Evolutionary conservation across 352 stramenopile species (phyloP).

Genomic region (Globisporangium carolinianum): DNA sequence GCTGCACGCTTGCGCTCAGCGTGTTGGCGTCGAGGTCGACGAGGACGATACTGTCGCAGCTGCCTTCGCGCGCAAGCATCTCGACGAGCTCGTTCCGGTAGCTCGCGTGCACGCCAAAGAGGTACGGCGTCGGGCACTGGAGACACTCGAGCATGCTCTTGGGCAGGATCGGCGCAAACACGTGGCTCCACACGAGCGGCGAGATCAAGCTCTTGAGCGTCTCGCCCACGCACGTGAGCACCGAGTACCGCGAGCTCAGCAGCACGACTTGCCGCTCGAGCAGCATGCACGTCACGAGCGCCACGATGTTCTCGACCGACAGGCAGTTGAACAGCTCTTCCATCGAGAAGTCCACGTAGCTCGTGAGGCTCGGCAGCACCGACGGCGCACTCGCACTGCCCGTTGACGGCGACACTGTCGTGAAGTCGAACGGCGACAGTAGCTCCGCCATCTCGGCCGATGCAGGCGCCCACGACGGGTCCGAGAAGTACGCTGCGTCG

Average conservation of each 20-base stretch:
- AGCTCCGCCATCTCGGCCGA: conserved; percentile 48
- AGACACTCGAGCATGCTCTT: conserved; percentile 78
- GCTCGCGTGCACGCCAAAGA: conserved; percentile 82
- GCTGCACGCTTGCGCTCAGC: conserved; percentile 32
- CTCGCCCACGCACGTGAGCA: conserved; percentile 73
- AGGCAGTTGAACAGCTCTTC: conserved; percentile 77
- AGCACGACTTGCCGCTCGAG: conserved; percentile 76
- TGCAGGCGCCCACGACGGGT: conserved; percentile 51
- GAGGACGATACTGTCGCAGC: conserved; percentile 60
- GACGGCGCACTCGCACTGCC: conserved; percentile 14
- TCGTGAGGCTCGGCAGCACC: conserved; percentile 41
- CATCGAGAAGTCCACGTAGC: conserved; percentile 75
- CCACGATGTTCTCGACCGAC: conserved; percentile 60
- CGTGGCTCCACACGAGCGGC: conserved; percentile 80
- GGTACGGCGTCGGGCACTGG: conserved; percentile 77
- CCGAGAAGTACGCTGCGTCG: conserved; percentile 44
- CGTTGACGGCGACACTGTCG: conserved; percentile 10
- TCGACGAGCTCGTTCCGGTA: conserved; percentile 60
- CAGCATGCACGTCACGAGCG: conserved; percentile 65
- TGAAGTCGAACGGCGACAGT: conserved; percentile 65
- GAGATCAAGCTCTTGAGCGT: conserved; percentile 71
- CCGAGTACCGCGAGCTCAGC: conserved; percentile 71
- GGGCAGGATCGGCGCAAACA: conserved; percentile 78
- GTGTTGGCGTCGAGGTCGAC: conserved; percentile 67
- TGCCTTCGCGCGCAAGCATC: conserved; percentile 71